Conservation (phyloP, 1,139 yeast species). For the Sugiyamaella xylanicola region DNA sequence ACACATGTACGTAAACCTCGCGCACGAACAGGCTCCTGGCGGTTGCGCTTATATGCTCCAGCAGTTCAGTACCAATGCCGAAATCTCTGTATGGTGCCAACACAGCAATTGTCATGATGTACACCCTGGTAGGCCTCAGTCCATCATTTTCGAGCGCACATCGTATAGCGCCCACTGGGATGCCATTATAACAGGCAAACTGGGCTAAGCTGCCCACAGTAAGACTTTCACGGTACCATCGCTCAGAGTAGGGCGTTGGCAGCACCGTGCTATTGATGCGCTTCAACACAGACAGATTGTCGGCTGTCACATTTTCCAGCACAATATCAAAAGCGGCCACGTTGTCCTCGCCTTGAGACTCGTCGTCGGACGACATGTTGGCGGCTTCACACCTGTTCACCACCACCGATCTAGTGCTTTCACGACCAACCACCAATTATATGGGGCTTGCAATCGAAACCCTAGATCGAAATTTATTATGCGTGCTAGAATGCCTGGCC, state of each 20-base stretch:
- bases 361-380: background rate
- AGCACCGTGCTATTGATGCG: constrained; percentile 51
- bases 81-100: constrained; percentile 58
- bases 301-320: constrained; percentile 52
- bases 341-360: background rate
- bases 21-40: constrained; percentile 57
- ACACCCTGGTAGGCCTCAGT: constrained; percentile 40
- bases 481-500: no score
- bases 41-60: constrained; percentile 57
- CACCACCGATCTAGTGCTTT: no score
- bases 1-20: constrained; percentile 62
- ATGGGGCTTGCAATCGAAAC: no score
- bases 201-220: constrained; percentile 41
- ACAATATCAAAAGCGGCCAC: background rate
- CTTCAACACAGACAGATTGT: constrained; percentile 53
- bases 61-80: constrained; percentile 64
- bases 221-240: constrained; percentile 54
- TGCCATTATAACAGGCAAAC: constrained; percentile 58
- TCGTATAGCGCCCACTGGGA: constrained; percentile 71
- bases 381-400: background rate
- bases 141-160: constrained; percentile 47
- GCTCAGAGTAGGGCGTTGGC: constrained; percentile 51
- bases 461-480: no score
- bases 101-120: constrained; percentile 69
- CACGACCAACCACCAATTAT: no score